phyloP scores from a whole-genome alignment of 2,329 filamentous ascomycete species.

The Rhinocladiella similis region DNA sequence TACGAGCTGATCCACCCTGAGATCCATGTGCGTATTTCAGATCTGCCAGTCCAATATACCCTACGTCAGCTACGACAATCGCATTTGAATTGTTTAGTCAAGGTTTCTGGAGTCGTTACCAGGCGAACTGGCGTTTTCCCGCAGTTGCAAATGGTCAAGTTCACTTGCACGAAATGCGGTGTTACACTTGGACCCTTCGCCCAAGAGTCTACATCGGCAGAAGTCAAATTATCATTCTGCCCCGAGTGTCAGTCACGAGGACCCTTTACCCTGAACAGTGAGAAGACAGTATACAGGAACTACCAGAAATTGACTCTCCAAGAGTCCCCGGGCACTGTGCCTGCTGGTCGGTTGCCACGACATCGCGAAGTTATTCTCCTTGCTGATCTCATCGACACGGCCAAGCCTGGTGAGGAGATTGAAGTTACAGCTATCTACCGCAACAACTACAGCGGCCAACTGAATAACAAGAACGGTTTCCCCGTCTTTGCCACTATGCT shows the following conservation, averaged over 20 bases:
- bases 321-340: conserved; percentile 94
- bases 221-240: conserved; percentile 95
- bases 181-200: conserved; percentile 93
- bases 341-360: conserved; percentile 88
- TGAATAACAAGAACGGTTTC: conserved; percentile 98
- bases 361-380: conserved; percentile 92
- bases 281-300: conserved; percentile 97
- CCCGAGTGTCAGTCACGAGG: conserved; percentile 94
- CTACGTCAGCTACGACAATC: conserved; percentile 91
- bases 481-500: conserved; percentile 97
- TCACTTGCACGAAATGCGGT: conserved; percentile 92
- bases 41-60: conserved; percentile 91
- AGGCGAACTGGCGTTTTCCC: conserved; percentile 93
- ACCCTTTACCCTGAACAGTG: conserved; percentile 92
- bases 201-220: conserved; percentile 84
- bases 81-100: conserved; percentile 92
- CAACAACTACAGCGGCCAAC: conserved; percentile 95
- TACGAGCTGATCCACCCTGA: conserved; percentile 97
- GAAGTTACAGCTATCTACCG: conserved; percentile 96
- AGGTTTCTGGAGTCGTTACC: conserved; percentile 93
- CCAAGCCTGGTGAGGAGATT: conserved; percentile 96
- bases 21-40: conserved; percentile 95
- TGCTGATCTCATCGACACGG: conserved; percentile 94
- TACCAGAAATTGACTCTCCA: conserved; percentile 98
- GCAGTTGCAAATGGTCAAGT: conserved; percentile 97